phyloP scores from a whole-genome alignment of 2,329 filamentous ascomycete genomes.

The Pyrenophora graminea region DNA sequence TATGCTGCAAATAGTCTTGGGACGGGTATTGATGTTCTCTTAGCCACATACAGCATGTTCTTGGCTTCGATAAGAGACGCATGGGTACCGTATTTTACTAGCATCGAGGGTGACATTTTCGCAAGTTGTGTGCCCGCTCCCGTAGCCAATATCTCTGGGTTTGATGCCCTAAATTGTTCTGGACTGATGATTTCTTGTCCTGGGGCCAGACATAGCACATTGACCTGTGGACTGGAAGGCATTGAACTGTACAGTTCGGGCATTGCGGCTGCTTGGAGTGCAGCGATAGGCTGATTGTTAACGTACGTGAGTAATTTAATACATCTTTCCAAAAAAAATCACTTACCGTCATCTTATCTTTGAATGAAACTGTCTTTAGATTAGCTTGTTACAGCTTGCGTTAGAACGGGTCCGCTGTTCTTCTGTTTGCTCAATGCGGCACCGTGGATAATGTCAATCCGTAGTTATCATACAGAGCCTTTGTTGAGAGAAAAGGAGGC shows the following conservation, averaged over 20 bases:
- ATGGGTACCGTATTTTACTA: constrained; percentile 23
- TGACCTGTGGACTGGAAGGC: constrained; percentile 19
- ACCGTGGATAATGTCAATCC: no score
- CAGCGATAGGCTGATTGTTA: constrained; percentile 15
- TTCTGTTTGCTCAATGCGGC: no score
- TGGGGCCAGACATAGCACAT: constrained; percentile 19
- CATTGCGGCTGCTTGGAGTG: constrained; percentile 21
- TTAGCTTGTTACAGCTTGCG: no score
- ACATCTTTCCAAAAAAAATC: background rate
- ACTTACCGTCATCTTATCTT: constrained; percentile 10
- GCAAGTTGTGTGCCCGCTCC: constrained; percentile 11
- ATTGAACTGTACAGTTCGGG: constrained; percentile 22
- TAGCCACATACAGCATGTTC: constrained; percentile 20
- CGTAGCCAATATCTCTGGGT: constrained; percentile 6
- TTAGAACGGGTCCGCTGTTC: no score
- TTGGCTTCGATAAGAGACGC: constrained; percentile 27
- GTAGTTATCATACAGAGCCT: no score
- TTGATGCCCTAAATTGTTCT: constrained; percentile 18
- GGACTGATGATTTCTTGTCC: constrained; percentile 22
- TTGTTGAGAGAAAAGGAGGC: no score
- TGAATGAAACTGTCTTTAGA: background rate
- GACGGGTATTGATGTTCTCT: constrained; percentile 24
- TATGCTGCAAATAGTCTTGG: constrained; percentile 24
- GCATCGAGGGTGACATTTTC: constrained; percentile 17
- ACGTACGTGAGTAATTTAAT: constrained; percentile 4